These are phyloP conservation scores for Pholiota adiposa DNA, from an alignment of 1,284 basidiomycete species.

Conservation along the genomic window DNA sequence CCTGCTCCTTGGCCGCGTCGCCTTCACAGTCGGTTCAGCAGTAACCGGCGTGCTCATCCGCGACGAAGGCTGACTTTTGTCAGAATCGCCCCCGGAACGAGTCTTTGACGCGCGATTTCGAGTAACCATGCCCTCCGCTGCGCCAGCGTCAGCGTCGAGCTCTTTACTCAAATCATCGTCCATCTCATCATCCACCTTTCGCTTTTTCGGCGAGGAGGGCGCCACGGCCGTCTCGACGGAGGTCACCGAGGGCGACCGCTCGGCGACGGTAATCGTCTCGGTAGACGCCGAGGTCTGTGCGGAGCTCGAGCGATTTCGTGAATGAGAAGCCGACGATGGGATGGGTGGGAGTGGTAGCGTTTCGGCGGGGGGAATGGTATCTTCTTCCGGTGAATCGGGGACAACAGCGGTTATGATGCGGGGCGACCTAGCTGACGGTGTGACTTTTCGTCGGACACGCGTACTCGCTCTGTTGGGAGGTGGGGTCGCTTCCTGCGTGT, in stretches of 20 bases:
- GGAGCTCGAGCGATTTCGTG: constrained; percentile 10
- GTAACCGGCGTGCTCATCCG: constrained; percentile 10
- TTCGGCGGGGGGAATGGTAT: constrained; percentile 1
- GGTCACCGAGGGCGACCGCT: constrained; percentile 4
- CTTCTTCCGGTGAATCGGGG: constrained; percentile 6
- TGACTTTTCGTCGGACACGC: constrained; percentile 18
- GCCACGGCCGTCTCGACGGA: constrained; percentile 21
- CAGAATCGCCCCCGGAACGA: constrained; percentile 21
- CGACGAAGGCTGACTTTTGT: constrained; percentile 10
- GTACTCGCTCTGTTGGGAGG: constrained; percentile 11
- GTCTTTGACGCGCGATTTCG: constrained; percentile 35
- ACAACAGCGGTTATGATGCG: constrained; percentile 4
- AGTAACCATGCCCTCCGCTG: constrained; percentile 35
- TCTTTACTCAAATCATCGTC: constrained; percentile 22
- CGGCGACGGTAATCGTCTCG: constrained; percentile 1
- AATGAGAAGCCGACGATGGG: background rate
- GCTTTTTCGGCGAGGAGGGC: constrained; percentile 24
- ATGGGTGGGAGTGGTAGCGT: background rate
- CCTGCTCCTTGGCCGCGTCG: constrained; percentile 18
- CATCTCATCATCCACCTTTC: constrained; percentile 26
- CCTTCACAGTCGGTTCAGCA: constrained; percentile 13
- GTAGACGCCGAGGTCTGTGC: background rate
- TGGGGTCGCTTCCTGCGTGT: background rate
- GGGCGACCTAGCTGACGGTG: constrained; percentile 17
- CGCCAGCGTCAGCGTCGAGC: constrained; percentile 21